These are phyloP conservation scores for Fallopia convolvulus DNA, from an alignment of 148 eudicot species.

Conservation along the genomic window DNA sequence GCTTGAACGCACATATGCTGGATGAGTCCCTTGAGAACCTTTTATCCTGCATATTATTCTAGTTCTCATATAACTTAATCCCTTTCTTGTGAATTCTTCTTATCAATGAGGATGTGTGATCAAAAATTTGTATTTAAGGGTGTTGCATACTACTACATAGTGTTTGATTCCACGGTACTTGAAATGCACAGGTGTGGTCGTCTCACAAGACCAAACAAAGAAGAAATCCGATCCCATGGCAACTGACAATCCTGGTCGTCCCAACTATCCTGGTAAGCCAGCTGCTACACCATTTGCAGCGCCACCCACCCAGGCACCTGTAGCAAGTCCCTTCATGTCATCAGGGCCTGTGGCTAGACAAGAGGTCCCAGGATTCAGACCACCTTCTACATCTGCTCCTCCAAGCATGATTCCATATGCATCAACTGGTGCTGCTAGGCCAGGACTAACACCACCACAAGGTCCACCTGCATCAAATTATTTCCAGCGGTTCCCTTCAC, in stretches of 20 bases:
- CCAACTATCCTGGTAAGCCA: constrained; percentile 48
- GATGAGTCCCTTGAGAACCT: background rate
- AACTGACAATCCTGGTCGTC: constrained; percentile 58
- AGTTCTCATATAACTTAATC: background rate
- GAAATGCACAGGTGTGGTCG: constrained; percentile 11
- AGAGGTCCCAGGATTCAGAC: constrained; percentile 47
- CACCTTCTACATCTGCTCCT: constrained; percentile 38
- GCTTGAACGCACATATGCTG: background rate
- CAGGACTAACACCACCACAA: constrained; percentile 33
- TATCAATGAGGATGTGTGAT: background rate
- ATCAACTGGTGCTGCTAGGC: constrained; percentile 32
- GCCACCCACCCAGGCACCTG: constrained; percentile 32
- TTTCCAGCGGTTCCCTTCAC: constrained; percentile 49
- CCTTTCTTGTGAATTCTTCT: background rate
- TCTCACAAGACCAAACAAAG: constrained; percentile 15
- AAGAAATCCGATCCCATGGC: constrained; percentile 41
- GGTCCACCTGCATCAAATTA: constrained; percentile 25
- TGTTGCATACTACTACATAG: background rate
- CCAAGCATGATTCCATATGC: constrained; percentile 35
- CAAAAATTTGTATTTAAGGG: background rate
- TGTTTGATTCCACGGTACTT: background rate
- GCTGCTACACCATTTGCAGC: constrained; percentile 56
- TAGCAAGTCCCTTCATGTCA: constrained; percentile 50
- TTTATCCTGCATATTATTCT: background rate
- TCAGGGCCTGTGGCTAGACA: constrained; percentile 62